Evolutionary conservation across 2,329 filamentous ascomycete species (phyloP).

Genomic region (Aureobasidium sp.): DNA sequence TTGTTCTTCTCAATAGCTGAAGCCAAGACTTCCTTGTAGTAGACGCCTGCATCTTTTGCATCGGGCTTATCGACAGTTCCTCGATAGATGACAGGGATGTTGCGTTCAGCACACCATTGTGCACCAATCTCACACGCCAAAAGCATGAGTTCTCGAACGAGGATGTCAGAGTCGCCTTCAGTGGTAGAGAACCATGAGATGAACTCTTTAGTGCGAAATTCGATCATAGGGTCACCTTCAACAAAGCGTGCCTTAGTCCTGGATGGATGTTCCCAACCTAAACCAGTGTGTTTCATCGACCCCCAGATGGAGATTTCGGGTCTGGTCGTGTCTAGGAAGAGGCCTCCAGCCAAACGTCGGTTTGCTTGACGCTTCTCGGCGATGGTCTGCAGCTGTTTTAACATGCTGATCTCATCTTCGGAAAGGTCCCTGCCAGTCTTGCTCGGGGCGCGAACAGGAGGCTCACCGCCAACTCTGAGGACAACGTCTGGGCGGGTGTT

Average conservation of each 20-base stretch:
- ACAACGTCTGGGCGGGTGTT: constrained; percentile 20
- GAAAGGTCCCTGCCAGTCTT: constrained; percentile 21
- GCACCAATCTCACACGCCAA: constrained; percentile 47
- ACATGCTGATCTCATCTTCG: constrained; percentile 18
- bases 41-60: constrained; percentile 19
- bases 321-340: constrained; percentile 29
- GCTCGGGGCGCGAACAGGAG: constrained; percentile 20
- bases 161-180: constrained; percentile 23
- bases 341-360: constrained; percentile 33
- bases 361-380: constrained; percentile 28
- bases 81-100: constrained; percentile 46
- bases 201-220: constrained; percentile 29
- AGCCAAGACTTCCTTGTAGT: constrained; percentile 31
- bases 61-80: constrained; percentile 30
- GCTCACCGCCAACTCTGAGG: constrained; percentile 30
- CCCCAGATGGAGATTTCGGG: constrained; percentile 34
- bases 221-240: constrained; percentile 40
- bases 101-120: constrained; percentile 45
- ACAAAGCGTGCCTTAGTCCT: constrained; percentile 32
- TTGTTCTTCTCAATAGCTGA: constrained; percentile 32
- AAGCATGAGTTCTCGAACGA: constrained; percentile 48
- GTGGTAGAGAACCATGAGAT: constrained; percentile 27
- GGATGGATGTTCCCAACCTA: constrained; percentile 37
- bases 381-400: constrained; percentile 27
- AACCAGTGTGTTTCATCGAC: constrained; percentile 24